A percentile compares a stretch with the other conserved stretches of the same genome.
phyloP scores from a whole-genome alignment of 768 basidiomycete species.

The Clavulina sp. region DNA sequence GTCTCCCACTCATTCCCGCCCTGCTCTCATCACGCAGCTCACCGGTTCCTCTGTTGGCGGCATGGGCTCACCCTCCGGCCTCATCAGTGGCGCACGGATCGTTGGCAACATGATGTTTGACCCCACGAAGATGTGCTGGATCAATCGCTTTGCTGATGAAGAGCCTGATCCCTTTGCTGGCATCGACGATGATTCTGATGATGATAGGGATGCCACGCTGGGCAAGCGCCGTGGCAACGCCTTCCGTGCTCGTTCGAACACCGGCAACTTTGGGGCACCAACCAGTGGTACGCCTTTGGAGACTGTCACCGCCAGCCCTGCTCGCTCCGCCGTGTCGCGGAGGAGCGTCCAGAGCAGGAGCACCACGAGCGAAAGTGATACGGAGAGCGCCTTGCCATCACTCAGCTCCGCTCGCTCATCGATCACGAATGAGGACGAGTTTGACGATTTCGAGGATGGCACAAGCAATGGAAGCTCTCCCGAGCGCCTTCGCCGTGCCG shows the following conservation, averaged over 20 bases:
- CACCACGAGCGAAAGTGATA: conserved; percentile 20
- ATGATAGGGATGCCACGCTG: conserved; percentile 45
- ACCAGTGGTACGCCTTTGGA: conserved; percentile 17
- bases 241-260: conserved; percentile 39
- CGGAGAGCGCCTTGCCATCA: conserved; percentile 5
- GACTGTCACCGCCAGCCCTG: conserved; percentile 15
- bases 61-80: conserved; percentile 57
- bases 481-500: not conserved
- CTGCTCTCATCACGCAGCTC: conserved; percentile 88
- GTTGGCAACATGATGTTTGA: conserved; percentile 99
- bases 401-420: not conserved
- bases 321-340: not conserved
- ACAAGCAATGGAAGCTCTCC: not conserved
- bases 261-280: conserved; percentile 14
- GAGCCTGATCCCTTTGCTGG: conserved; percentile 94
- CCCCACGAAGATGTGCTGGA: conserved; percentile 87
- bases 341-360: conserved; percentile 15
- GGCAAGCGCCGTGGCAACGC: conserved; percentile 44
- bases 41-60: conserved; percentile 51
- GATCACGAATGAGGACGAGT: not conserved
- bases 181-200: conserved; percentile 70
- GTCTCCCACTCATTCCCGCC: conserved; percentile 56
- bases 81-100: conserved; percentile 63
- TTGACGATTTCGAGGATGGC: not conserved
- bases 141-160: conserved; percentile 77